These are phyloP conservation scores for Parasitella parasitica DNA, from an alignment of 371 early-diverging fungal species.

Conservation along the genomic window DNA sequence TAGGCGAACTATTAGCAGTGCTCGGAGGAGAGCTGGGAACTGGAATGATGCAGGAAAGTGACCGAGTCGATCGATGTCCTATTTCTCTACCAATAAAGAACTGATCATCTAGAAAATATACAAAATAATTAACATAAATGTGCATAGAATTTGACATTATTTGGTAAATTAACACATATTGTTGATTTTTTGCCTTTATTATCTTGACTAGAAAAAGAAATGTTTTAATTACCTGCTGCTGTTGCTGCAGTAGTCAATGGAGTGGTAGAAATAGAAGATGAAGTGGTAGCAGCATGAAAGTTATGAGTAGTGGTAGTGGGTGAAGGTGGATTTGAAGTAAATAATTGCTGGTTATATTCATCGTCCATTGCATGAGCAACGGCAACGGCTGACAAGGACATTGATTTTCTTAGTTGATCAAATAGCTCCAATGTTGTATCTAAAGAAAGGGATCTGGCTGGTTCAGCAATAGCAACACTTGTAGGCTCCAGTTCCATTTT, in stretches of 20 bases:
- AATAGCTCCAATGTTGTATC: slow-evolving; percentile 60
- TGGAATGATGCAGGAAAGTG: slow-evolving; percentile 6
- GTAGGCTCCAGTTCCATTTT: slow-evolving; percentile 79
- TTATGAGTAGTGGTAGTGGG: slow-evolving; percentile 1
- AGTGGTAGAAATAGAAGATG: not conserved
- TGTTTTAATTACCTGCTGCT: slow-evolving; percentile 19
- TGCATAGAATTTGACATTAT: not conserved
- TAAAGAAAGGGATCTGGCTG: slow-evolving; percentile 57
- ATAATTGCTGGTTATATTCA: slow-evolving; percentile 18
- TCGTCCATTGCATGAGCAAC: slow-evolving; percentile 31
- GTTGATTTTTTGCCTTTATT: not conserved
- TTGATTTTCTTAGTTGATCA: slow-evolving; percentile 52
- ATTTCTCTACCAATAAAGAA: not conserved
- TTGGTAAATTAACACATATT: not conserved
- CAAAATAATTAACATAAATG: no score
- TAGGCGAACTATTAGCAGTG: not conserved
- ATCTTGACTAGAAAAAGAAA: slow-evolving; percentile 1
- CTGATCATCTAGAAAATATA: slow-evolving; percentile 4
- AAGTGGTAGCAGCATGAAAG: not conserved
- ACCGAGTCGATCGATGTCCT: slow-evolving; percentile 8
- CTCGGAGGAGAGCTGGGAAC: not conserved
- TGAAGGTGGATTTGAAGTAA: slow-evolving; percentile 46
- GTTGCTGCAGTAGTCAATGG: not conserved
- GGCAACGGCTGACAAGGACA: slow-evolving; percentile 39
- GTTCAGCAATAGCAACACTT: slow-evolving; percentile 63